Evolutionary conservation across 768 basidiomycete species (phyloP).

Genomic region (Exidia glandulosa): DNA sequence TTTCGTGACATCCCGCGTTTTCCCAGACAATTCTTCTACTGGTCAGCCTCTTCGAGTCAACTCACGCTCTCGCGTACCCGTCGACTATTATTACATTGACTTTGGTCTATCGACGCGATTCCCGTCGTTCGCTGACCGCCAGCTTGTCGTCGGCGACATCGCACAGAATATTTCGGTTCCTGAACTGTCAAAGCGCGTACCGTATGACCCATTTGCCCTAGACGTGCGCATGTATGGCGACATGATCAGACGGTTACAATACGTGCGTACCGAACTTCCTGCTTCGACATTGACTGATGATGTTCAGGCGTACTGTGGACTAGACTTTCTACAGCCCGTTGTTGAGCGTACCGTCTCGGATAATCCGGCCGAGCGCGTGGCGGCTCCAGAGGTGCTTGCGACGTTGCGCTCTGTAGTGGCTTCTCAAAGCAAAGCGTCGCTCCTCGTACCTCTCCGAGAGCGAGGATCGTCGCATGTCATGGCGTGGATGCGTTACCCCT

Average conservation of each 20-base stretch:
- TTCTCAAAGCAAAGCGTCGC: no score
- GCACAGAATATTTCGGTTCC: constrained; percentile 11
- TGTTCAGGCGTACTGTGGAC: not conserved
- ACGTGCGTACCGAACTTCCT: not conserved
- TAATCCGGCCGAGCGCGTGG: not conserved
- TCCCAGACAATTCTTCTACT: not conserved
- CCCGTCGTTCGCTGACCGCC: not conserved
- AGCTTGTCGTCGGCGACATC: constrained; percentile 5
- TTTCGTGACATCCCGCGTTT: not conserved
- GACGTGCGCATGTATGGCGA: constrained; percentile 7
- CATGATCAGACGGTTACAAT: not conserved
- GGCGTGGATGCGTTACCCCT: no score
- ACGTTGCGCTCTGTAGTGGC: no score
- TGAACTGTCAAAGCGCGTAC: constrained; percentile 7
- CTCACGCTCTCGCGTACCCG: not conserved
- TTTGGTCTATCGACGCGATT: constrained; percentile 15
- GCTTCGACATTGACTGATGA: not conserved
- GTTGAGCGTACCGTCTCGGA: not conserved
- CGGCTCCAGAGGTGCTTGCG: not conserved
- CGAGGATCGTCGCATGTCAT: no score
- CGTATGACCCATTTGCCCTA: constrained; percentile 16
- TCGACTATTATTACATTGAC: constrained; percentile 18
- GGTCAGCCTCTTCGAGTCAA: not conserved
- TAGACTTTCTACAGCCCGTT: not conserved
- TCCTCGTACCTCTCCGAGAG: no score